Percentiles rank a stretch among this genome's conserved stretches.
phyloP scores from a whole-genome alignment of 164 flowering plant species.

The Vitis rotundifolia region DNA sequence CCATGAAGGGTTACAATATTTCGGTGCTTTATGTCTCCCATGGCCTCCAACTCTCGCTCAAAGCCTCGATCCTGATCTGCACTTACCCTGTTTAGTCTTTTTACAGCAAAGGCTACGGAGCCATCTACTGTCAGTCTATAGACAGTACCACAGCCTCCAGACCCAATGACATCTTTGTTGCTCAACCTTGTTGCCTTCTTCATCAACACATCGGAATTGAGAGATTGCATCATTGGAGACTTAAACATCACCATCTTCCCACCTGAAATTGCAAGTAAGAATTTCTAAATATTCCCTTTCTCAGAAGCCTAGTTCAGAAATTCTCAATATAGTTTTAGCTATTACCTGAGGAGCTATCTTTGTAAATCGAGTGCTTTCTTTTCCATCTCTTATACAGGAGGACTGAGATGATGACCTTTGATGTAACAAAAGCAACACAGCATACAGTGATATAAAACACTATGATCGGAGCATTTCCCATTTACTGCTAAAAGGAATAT shows the following conservation, averaged over 20 bases:
- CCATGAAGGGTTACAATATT: slow-evolving; percentile 90
- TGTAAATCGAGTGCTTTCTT: slow-evolving; percentile 54
- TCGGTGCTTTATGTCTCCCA: slow-evolving; percentile 93
- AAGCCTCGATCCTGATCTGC: slow-evolving; percentile 79
- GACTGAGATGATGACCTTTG: slow-evolving; percentile 64
- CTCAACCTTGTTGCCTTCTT: slow-evolving; percentile 71
- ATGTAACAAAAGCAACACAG: slow-evolving; percentile 59
- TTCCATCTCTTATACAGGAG: slow-evolving; percentile 78
- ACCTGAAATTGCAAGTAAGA: slow-evolving; percentile 35
- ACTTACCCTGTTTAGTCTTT: slow-evolving; percentile 63
- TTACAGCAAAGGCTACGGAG: slow-evolving; percentile 72
- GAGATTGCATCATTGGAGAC: slow-evolving; percentile 53
- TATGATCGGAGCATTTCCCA: slow-evolving; percentile 45
- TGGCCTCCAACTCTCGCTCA: slow-evolving; percentile 86
- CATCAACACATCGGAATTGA: slow-evolving; percentile 54
- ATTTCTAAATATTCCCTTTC: neutral
- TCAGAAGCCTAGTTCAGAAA: neutral
- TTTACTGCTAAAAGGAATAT: slow-evolving; percentile 24
- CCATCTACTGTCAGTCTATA: slow-evolving; percentile 59
- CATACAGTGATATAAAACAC: slow-evolving; percentile 70
- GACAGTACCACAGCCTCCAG: slow-evolving; percentile 87
- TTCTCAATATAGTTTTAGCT: neutral
- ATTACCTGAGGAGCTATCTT: slow-evolving; percentile 65
- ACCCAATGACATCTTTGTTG: slow-evolving; percentile 83
- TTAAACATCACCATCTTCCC: slow-evolving; percentile 89